Base-by-base conservation (phyloP, 2,329 filamentous ascomycete genomes). In the Magnaporthiopsis poae region DNA sequence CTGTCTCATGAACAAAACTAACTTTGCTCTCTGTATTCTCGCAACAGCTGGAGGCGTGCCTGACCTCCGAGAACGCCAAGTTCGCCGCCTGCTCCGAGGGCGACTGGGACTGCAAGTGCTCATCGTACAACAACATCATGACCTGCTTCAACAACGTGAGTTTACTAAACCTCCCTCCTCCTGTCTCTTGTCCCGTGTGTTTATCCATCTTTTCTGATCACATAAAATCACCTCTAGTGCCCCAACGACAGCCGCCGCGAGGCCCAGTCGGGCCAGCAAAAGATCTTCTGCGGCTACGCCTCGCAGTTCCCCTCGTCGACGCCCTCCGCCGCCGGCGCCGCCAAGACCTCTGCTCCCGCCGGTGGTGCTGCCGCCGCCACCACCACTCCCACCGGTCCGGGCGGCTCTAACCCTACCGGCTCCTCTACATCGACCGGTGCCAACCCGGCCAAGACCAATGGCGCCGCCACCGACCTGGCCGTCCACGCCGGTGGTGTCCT, bases 101-200 rank as follows among this genome's bases (percentile, higher is more conserved):
- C 63, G 81, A 84, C 74, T 83, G 78, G 69, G 73, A 76, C 65
- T 84, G 82, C 74, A 77, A 77, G 68, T 84, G 82, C 72, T 72
- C 75, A 65, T 76, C 78, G 62, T 78, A 81, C 71, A 69, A 78
- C 69, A 75, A 77, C 69, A 75, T 84, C 64, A 72, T 80, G 62
- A 82, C 81, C 80, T 83, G 63, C 63, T 65, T 59, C 63, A 65
- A 65, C 63, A 65, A 65, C 63, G 62, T 63, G 21, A n/a, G 61
- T 62, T 18, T 31, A 62, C n/a, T 7, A 11, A 11, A 1, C 1
- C 46, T 9, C 21, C 0, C 18, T n/a, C 8, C n/a, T 59, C 59
- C 60, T 59, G 67, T 65, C 5, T 31, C 31, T 4, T 7, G 31
- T 31, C 31, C 5, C 35, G 4, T 18, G 5, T n/a, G 33, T 1